Evolutionary conservation across 2,329 filamentous ascomycete species (phyloP).

Genomic region (Hymenoscyphus repandus): DNA sequence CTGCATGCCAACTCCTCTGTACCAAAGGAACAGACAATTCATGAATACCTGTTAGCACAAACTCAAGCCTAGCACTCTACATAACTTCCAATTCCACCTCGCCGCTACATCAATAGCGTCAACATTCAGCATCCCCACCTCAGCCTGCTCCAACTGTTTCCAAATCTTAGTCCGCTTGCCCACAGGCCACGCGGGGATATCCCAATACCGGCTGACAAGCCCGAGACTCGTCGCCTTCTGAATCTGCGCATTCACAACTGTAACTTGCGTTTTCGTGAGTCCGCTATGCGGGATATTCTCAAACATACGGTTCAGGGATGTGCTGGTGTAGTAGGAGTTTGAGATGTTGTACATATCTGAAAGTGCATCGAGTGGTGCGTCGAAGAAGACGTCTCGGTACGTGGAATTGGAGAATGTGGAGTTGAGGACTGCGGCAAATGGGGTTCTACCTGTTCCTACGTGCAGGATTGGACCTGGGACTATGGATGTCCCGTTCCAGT

Average conservation of each 20-base stretch:
- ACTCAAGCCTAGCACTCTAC: slow-evolving; percentile 12
- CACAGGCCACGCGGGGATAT: slow-evolving; percentile 37
- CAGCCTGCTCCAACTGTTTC: slow-evolving; percentile 34
- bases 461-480: slow-evolving; percentile 40
- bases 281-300: slow-evolving; percentile 9
- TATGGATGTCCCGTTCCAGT: slow-evolving; percentile 34
- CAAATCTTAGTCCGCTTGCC: slow-evolving; percentile 35
- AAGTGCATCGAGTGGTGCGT: slow-evolving; percentile 36
- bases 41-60: slow-evolving; percentile 18
- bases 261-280: slow-evolving; percentile 21
- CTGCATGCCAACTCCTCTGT: too few relatives aligned
- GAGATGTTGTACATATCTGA: slow-evolving; percentile 21
- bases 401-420: slow-evolving; percentile 29
- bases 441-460: slow-evolving; percentile 45
- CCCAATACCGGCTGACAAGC: slow-evolving; percentile 39
- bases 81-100: slow-evolving; percentile 22
- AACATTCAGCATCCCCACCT: slow-evolving; percentile 38
- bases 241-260: slow-evolving; percentile 21
- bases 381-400: slow-evolving; percentile 43
- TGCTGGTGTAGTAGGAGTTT: slow-evolving; percentile 25
- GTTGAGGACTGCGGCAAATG: slow-evolving; percentile 37
- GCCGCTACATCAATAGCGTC: slow-evolving; percentile 37
- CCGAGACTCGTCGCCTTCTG: slow-evolving; percentile 33
- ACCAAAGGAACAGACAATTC: too few relatives aligned
- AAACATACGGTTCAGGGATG: slow-evolving; percentile 13